These are phyloP conservation scores for Penicillium decumbens DNA, from an alignment of 2,329 filamentous ascomycete species.

Conservation along the genomic window DNA sequence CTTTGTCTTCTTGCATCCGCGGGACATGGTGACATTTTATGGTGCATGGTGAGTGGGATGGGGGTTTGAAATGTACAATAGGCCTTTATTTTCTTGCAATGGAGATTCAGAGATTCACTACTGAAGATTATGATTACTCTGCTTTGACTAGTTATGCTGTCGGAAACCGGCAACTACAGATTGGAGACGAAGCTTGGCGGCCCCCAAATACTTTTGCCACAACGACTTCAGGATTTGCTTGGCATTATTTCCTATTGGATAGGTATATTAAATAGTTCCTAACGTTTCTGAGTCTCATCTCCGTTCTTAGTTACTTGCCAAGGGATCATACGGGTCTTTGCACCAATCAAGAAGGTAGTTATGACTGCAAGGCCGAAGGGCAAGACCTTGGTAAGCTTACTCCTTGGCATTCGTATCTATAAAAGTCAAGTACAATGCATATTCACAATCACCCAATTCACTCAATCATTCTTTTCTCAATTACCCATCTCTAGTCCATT, in stretches of 20 bases:
- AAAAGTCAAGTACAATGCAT: not conserved
- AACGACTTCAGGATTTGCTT: too few species aligned
- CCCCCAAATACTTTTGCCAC: too few species aligned
- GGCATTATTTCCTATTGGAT: too few species aligned
- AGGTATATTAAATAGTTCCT: too few species aligned
- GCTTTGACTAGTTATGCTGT: not conserved
- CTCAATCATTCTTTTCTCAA: too few species aligned
- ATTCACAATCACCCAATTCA: not conserved
- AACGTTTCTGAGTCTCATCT: not conserved
- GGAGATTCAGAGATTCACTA: not conserved
- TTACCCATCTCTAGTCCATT: not conserved
- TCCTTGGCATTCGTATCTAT: not conserved
- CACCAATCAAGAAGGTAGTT: not conserved
- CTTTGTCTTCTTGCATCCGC: not conserved
- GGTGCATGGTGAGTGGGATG: conserved; percentile 2
- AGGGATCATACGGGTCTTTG: not conserved
- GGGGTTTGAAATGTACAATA: conserved; percentile 8
- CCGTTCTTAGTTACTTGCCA: not conserved
- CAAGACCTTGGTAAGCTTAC: not conserved
- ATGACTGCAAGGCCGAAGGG: not conserved
- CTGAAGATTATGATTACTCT: not conserved
- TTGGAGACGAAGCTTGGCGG: too few species aligned
- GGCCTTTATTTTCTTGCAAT: conserved; percentile 3
- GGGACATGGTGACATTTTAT: conserved; percentile 2
- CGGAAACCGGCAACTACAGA: too few species aligned